A percentile compares a stretch with the other conserved stretches of the same genome.
These are phyloP conservation scores for Fusarium graminum DNA, from an alignment of 2,329 filamentous ascomycete genomes.

Conservation along the genomic window DNA sequence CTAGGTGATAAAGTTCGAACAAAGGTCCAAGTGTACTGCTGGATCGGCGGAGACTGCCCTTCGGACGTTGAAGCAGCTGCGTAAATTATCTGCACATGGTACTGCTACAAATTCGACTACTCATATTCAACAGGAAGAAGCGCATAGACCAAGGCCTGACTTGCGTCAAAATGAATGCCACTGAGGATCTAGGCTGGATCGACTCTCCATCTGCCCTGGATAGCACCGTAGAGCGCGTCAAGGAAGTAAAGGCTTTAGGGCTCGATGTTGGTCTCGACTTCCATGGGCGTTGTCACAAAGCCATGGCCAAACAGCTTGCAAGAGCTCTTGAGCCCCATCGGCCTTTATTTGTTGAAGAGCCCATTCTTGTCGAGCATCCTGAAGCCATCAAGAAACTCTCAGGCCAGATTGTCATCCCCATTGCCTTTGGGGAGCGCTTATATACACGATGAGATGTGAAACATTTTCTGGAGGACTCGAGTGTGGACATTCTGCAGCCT, in stretches of 20 bases:
- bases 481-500: constrained; percentile 79
- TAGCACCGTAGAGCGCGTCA: constrained; percentile 74
- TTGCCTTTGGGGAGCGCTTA: constrained; percentile 79
- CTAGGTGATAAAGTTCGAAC: constrained; percentile 80
- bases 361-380: constrained; percentile 75
- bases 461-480: constrained; percentile 75
- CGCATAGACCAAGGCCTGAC: constrained; percentile 63
- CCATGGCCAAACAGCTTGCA: constrained; percentile 84
- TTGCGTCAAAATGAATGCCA: constrained; percentile 83
- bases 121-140: constrained; percentile 49
- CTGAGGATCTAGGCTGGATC: constrained; percentile 80
- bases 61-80: constrained; percentile 73
- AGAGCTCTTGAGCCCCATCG: constrained; percentile 74
- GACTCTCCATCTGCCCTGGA: constrained; percentile 76
- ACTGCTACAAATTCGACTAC: constrained; percentile 62
- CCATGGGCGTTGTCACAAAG: constrained; percentile 80
- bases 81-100: constrained; percentile 52
- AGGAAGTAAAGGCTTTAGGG: constrained; percentile 75
- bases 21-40: constrained; percentile 79
- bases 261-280: constrained; percentile 83
- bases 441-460: constrained; percentile 81
- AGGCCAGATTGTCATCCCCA: constrained; percentile 63
- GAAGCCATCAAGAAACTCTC: constrained; percentile 67
- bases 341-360: constrained; percentile 83
- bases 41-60: constrained; percentile 82